These are phyloP conservation scores for Mycena metata DNA, from an alignment of 768 basidiomycete genomes.

Conservation along the genomic window DNA sequence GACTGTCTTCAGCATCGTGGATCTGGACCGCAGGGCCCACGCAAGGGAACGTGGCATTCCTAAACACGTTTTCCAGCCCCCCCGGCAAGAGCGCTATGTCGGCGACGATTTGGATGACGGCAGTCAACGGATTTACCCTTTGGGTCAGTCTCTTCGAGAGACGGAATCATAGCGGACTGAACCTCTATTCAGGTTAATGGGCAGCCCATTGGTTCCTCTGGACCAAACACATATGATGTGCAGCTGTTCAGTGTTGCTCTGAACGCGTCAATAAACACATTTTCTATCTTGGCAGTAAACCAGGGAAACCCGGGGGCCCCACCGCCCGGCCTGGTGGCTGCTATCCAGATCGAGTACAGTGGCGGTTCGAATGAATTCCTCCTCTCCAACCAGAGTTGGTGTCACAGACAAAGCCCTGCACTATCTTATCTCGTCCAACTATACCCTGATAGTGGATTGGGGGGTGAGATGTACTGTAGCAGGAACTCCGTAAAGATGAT, in stretches of 20 bases:
- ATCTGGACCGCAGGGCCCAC: slow-evolving; percentile 12
- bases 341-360: slow-evolving; percentile 14
- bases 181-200: not conserved
- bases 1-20: too few species aligned
- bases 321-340: slow-evolving; percentile 16
- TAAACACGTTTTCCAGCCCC: slow-evolving; percentile 5
- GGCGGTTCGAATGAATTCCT: not conserved
- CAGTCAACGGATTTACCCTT: slow-evolving; percentile 2
- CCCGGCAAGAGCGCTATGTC: slow-evolving; percentile 3
- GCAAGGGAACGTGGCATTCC: slow-evolving; percentile 19
- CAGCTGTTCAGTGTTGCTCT: slow-evolving; percentile 17
- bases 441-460: too few species aligned
- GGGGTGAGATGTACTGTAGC: too few species aligned
- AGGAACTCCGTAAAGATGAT: too few species aligned
- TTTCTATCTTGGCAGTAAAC: slow-evolving; percentile 22
- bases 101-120: slow-evolving; percentile 5
- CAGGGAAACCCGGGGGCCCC: not conserved
- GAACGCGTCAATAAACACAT: too few species aligned
- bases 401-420: too few species aligned
- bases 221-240: not conserved
- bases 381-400: not conserved
- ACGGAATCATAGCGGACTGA: not conserved
- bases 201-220: not conserved
- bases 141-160: too few species aligned
- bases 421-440: too few species aligned